Evolutionary conservation across 768 basidiomycete species (phyloP), one percentile per base, ranked within the genome.

Genomic region (Phlegmacium glaucopus): DNA sequence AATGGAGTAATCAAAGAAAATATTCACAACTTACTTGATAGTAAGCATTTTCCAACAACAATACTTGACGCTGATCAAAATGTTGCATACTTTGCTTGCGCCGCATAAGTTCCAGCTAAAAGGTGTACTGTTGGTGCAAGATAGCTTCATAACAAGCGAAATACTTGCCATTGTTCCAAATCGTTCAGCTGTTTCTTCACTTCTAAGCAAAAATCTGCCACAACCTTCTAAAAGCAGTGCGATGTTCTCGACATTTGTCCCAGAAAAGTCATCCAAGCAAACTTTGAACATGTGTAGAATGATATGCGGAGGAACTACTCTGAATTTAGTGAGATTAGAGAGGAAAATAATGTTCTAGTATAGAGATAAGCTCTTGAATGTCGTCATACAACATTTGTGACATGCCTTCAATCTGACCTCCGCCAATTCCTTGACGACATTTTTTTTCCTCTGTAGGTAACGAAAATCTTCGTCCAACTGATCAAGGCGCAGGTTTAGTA

Each of bases 231-330:
- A 70, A 9, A 98, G 71, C 48, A 94, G 76, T 11, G 95, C 90
- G 13, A 96, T 76, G 57, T 92, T 97, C 62, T 98, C 96, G 29
- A 99, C 79, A 59, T 98, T 99, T 15, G 83, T 82, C 2, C 89
- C 90, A 1, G 86, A 85, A 59, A 99, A 92, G 62, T 97, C 95
- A 61, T 97, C 95, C 58, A 98, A 71, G 66, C 91, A 95, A 42
- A 95, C 93, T 79, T 98, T 98, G 74, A 95, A 89, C 57, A 92
- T 87, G 63, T 98, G 94, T 39, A 99, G 71, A 58, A 98, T 92
- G 47, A 95, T 74, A 63, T 98, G 94, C 4, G 85, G 71, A 25
- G 92, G 94, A 7, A 97, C 90, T 16, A 98, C 83, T 32, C 79
- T 75, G 66, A 98, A 98, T 67, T 99, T 99, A n/a, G 94, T 94